These are phyloP conservation scores for Sordariomycetes sp. DNA, from an alignment of 2,329 filamentous ascomycete species.

Conservation along the genomic window DNA sequence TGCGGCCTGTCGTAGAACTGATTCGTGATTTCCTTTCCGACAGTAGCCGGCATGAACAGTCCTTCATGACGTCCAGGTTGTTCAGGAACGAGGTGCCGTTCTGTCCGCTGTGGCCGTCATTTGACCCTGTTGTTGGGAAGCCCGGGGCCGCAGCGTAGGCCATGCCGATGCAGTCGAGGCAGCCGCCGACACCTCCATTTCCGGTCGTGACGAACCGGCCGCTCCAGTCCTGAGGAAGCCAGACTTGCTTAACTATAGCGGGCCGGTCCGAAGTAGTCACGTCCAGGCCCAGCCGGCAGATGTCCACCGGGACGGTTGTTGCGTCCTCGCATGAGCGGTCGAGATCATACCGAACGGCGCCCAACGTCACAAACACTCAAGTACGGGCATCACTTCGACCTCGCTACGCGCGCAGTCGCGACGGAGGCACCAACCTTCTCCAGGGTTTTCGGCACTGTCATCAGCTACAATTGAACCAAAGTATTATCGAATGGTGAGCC, in stretches of 20 bases:
- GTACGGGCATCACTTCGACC: too few species aligned
- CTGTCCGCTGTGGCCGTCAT: slow-evolving; percentile 10
- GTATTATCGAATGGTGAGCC: background rate
- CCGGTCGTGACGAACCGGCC: background rate
- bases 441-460: background rate
- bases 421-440: too few species aligned
- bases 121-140: slow-evolving; percentile 10
- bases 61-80: slow-evolving; percentile 13
- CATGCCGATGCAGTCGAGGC: background rate
- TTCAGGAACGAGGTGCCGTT: slow-evolving; percentile 7
- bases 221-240: background rate
- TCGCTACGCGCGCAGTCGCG: too few species aligned
- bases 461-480: background rate
- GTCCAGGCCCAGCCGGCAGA: background rate
- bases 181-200: background rate
- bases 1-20: slow-evolving; percentile 30
- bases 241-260: background rate
- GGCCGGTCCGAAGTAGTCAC: background rate
- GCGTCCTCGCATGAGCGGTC: background rate
- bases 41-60: slow-evolving; percentile 23
- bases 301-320: background rate
- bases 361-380: too few species aligned
- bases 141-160: slow-evolving; percentile 4
- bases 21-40: slow-evolving; percentile 31
- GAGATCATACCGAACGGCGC: too few species aligned